phyloP scores from a whole-genome alignment of 306 rosid species.

The Trifolium pratense region DNA sequence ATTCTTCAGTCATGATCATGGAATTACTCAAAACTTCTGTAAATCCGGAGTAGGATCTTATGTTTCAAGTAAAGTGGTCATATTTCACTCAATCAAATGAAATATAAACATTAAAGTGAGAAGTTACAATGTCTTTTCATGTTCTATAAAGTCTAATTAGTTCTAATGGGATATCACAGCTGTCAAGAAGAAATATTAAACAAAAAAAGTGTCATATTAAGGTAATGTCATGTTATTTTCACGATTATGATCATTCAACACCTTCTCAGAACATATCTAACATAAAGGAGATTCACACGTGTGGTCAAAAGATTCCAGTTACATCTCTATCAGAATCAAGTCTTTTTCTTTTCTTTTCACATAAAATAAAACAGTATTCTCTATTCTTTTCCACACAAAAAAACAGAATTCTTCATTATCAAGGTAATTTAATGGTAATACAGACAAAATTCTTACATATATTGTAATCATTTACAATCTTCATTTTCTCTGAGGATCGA shows the following conservation, averaged over 20 bases:
- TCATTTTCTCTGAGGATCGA: slow-evolving; percentile 80
- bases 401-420: slow-evolving; percentile 38
- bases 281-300: slow-evolving; percentile 49
- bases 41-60: slow-evolving; percentile 37
- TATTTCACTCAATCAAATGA: slow-evolving; percentile 38
- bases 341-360: slow-evolving; percentile 40
- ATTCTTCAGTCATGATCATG: slow-evolving; percentile 23
- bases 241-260: slow-evolving; percentile 45
- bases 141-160: slow-evolving; percentile 34
- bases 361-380: slow-evolving; percentile 37
- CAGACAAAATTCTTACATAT: slow-evolving; percentile 40
- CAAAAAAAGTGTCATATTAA: slow-evolving; percentile 33
- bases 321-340: slow-evolving; percentile 56
- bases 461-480: slow-evolving; percentile 43
- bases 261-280: slow-evolving; percentile 27
- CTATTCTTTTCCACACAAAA: slow-evolving; percentile 32
- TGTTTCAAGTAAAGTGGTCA: slow-evolving; percentile 13
- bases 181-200: slow-evolving; percentile 41
- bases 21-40: slow-evolving; percentile 23
- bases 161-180: slow-evolving; percentile 37
- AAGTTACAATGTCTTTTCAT: slow-evolving; percentile 40
- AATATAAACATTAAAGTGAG: slow-evolving; percentile 14
- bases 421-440: slow-evolving; percentile 43
- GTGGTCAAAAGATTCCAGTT: slow-evolving; percentile 56
- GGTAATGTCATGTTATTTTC: slow-evolving; percentile 40